These are phyloP conservation scores for Cytospora chrysosperma DNA, from an alignment of 2,329 filamentous ascomycete genomes.

Conservation along the genomic window DNA sequence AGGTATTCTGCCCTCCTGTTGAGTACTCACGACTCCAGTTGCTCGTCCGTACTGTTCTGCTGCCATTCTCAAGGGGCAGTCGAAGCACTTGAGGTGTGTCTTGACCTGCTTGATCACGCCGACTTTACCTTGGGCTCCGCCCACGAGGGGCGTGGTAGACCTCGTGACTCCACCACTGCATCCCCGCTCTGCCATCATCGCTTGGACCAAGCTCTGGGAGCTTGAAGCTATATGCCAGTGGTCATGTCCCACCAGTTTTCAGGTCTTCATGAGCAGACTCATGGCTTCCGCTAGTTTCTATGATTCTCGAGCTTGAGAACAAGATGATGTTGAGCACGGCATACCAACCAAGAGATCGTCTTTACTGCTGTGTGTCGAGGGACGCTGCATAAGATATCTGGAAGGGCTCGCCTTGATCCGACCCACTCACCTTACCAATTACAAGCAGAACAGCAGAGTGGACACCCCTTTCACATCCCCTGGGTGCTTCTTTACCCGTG, in stretches of 20 bases:
- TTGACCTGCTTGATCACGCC: constrained; percentile 6
- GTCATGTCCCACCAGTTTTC: constrained; percentile 1
- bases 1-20: constrained; percentile 6
- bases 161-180: constrained; percentile 6
- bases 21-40: constrained; percentile 8
- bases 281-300: neutral
- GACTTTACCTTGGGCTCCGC: neutral
- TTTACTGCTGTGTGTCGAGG: neutral
- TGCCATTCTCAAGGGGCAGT: constrained; percentile 6
- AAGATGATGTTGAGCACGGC: neutral
- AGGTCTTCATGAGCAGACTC: neutral
- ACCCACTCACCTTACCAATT: too few species aligned
- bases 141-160: constrained; percentile 4
- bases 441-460: neutral
- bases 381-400: neutral
- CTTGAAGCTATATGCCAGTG: neutral
- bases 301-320: neutral
- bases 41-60: constrained; percentile 4
- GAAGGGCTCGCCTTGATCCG: neutral
- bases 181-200: neutral
- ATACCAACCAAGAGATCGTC: neutral
- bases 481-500: neutral
- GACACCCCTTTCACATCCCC: neutral
- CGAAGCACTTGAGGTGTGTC: constrained; percentile 2
- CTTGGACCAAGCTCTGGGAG: neutral